Conservation (phyloP, 1,139 yeast genomes). For the Meyerozyma elateridarum region DNA sequence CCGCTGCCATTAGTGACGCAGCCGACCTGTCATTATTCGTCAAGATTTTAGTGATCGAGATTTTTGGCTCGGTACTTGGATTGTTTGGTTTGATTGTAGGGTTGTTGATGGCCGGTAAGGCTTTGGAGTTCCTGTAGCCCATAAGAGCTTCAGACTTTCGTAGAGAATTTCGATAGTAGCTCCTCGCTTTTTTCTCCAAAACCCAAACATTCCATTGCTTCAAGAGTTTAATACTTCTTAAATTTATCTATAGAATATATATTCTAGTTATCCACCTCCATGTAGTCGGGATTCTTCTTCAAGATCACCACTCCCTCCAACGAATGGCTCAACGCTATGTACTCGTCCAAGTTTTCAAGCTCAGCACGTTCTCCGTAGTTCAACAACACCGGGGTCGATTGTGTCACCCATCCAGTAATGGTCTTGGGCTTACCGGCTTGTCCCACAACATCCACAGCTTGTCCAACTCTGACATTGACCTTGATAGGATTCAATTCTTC, state of each 20-base stretch:
- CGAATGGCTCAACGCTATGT: constrained; percentile 73
- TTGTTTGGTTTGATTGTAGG: constrained; percentile 94
- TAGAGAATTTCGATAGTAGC: no score
- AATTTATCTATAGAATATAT: neutral
- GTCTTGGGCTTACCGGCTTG: constrained; percentile 99
- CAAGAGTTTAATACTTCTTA: neutral
- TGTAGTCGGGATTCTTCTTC: constrained; percentile 83
- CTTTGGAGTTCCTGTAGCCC: constrained; percentile 60
- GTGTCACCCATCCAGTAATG: constrained; percentile 99
- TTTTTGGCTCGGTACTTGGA: constrained; percentile 94
- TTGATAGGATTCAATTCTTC: constrained; percentile 83
- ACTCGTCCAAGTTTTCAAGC: constrained; percentile 84
- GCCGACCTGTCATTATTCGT: constrained; percentile 95
- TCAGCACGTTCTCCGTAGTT: constrained; percentile 97
- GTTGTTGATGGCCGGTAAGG: constrained; percentile 93
- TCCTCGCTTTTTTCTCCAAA: no score
- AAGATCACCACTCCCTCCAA: constrained; percentile 92
- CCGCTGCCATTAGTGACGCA: constrained; percentile 97
- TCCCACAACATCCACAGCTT: constrained; percentile 97
- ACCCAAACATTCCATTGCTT: neutral
- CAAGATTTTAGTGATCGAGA: constrained; percentile 92
- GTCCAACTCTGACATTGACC: constrained; percentile 96
- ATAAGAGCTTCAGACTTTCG: no score
- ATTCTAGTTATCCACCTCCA: constrained; percentile 54
- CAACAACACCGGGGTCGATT: constrained; percentile 90